Evolutionary conservation across 2,329 filamentous ascomycete species (phyloP), one percentile per base, ranked within the genome.

Genomic region (Akanthomyces muscarius): DNA sequence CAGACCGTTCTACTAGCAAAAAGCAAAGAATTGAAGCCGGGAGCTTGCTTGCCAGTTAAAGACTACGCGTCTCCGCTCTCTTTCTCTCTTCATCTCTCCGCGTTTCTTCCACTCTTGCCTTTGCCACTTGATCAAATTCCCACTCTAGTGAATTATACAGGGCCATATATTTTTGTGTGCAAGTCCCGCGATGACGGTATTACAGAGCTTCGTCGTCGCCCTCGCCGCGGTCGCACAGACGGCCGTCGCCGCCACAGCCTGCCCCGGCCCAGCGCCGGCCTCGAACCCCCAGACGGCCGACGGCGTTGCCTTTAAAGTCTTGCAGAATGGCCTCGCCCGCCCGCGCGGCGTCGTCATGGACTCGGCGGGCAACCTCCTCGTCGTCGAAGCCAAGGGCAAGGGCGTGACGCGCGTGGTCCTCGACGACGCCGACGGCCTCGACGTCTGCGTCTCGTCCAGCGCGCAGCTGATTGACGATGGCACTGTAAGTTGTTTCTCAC

Each of bases 331-430:
- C 16, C 66, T 74, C 36, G 44, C 44, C 4, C 6, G 16, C 2
- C 72, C 77, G 3, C 72, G 77, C 21, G 70, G 70, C 57, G 64
- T 79, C 5, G 67, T 74, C 23, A 69, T 75, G 28, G 77, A 80
- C 63, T 64, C 66, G 0, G 62, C 67, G 28, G 76, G 76, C 5
- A 76, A 77, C 65, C 64, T 79, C 23, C 71, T 80, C 13, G 68
- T 78, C 10, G 69, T 71, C 13, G 72, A 76, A 63, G 66, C 68
- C 45, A 67, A 68, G 4, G 68, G 64, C 30, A 59, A 65, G 10
- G 76, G 76, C 10, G 70, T 79, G 25, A 68, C 69, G 28, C 70
- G 73, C 10, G 63, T 77, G 30, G 70, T 72, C 30, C 64, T 78
- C 57, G 71, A 73, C 3, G 72, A 73, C 38, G 70, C 68, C 18